Percentiles rank a stretch among this genome's conserved stretches.
Evolutionary conservation across 1,139 yeast species (phyloP).

Genomic region (Pichia sp.): DNA sequence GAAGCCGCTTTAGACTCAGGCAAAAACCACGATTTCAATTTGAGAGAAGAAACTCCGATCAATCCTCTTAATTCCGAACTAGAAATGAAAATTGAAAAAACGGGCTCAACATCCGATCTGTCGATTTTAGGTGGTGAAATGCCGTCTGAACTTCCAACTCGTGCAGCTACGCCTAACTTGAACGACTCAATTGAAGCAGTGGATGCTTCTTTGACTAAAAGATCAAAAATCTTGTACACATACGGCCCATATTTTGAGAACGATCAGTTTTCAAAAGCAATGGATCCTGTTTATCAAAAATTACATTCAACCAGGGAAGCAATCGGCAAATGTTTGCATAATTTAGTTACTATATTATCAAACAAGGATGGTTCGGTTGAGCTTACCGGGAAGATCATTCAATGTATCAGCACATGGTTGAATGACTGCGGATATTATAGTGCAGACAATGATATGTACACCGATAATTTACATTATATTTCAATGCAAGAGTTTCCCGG

Average conservation of each 20-base stretch:
- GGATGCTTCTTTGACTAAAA: conserved; percentile 44
- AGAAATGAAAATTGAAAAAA: conserved; percentile 9
- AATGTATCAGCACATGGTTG: conserved; percentile 72
- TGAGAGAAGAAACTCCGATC: no score
- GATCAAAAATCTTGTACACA: conserved; percentile 47
- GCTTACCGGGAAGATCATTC: conserved; percentile 55
- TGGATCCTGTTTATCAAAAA: conserved; percentile 45
- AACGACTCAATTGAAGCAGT: conserved; percentile 31
- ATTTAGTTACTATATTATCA: conserved; percentile 41
- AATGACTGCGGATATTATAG: conserved; percentile 26
- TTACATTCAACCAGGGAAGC: conserved; percentile 55
- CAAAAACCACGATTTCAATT: no score
- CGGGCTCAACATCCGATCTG: conserved; percentile 8
- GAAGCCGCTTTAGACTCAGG: no score
- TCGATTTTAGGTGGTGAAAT: conserved; percentile 21
- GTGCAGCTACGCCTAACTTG: conserved; percentile 19
- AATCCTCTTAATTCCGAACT: conserved; percentile 14
- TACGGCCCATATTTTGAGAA: conserved; percentile 45
- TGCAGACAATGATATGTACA: conserved; percentile 19
- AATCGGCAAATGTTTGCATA: conserved; percentile 64
- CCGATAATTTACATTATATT: conserved; percentile 27
- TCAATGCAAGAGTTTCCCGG: conserved; percentile 36
- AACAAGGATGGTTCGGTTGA: conserved; percentile 61
- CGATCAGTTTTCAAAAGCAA: conserved; percentile 37
- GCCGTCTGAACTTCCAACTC: conserved; percentile 25